Conservation (phyloP, 2,329 filamentous ascomycete genomes). For the Alternaria conjuncta region DNA sequence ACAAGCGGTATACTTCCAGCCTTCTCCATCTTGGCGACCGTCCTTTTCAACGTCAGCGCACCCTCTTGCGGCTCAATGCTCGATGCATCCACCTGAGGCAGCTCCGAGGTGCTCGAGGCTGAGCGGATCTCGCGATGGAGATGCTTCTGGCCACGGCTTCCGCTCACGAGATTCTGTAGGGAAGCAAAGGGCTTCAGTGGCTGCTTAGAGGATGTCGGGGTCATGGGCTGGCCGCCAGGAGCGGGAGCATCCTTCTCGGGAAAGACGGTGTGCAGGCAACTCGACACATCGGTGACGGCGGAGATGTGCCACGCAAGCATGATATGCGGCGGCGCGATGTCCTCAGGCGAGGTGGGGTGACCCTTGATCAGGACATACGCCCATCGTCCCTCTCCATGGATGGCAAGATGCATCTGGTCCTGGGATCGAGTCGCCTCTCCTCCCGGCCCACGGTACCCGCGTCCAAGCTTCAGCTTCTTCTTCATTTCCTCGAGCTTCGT, state of each 20-base stretch:
- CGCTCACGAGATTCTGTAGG: constrained; percentile 11
- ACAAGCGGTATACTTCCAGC: constrained; percentile 27
- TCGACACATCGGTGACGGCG: constrained; percentile 12
- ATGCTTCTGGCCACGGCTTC: not conserved
- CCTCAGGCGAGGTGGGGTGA: not conserved
- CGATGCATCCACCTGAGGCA: not conserved
- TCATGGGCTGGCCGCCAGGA: not conserved
- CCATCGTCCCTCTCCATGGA: constrained; percentile 22
- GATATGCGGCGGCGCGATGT: constrained; percentile 11
- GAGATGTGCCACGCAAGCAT: constrained; percentile 21
- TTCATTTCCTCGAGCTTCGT: not conserved
- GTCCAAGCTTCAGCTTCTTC: not conserved
- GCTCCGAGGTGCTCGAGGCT: constrained; percentile 6
- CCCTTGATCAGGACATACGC: constrained; percentile 21
- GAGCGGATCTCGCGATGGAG: constrained; percentile 8
- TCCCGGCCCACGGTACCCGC: not conserved
- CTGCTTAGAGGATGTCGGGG: not conserved
- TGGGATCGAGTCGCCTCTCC: not conserved
- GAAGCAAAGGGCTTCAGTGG: constrained; percentile 11
- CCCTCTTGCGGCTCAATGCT: not conserved
- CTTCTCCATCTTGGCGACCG: constrained; percentile 25
- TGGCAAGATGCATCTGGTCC: constrained; percentile 2
- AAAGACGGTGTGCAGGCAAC: constrained; percentile 18
- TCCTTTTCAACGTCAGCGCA: constrained; percentile 17
- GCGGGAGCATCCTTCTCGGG: not conserved